Percentiles rank a stretch among this genome's conserved stretches.
Evolutionary conservation across 1,284 basidiomycete species (phyloP).

Genomic region (Leccinum fallax): DNA sequence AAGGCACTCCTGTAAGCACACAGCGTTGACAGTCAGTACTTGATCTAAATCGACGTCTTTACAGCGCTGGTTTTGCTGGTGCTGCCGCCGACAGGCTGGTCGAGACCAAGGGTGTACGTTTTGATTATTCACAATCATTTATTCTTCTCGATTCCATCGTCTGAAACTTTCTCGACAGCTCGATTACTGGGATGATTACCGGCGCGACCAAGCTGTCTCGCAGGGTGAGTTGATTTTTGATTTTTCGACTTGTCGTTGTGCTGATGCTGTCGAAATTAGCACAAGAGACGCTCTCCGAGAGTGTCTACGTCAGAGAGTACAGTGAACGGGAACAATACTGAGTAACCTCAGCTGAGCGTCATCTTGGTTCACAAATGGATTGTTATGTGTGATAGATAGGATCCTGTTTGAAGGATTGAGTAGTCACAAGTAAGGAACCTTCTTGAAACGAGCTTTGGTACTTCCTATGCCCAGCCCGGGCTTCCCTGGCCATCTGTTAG

Average conservation of each 20-base stretch:
- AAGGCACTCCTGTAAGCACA: not conserved
- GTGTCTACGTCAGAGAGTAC: not conserved
- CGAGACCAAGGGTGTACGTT: not conserved
- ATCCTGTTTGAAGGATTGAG: not conserved
- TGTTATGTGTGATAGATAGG: not conserved
- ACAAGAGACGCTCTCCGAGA: not conserved
- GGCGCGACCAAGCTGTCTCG: not conserved
- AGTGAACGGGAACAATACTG: not conserved
- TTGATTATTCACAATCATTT: not conserved
- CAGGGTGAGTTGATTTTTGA: not conserved
- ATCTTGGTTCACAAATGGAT: not conserved
- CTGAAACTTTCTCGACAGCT: not conserved
- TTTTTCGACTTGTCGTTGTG: not conserved
- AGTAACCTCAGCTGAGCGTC: not conserved
- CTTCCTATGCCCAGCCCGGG: not conserved
- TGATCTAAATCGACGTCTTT: not conserved
- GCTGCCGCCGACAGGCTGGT: not conserved
- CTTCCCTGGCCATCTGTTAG: not conserved
- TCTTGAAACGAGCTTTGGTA: not conserved
- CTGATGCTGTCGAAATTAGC: not conserved
- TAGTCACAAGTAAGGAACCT: too few relatives aligned
- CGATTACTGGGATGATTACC: not conserved
- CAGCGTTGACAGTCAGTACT: not conserved
- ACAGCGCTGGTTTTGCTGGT: not conserved
- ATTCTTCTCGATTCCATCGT: not conserved